Percentiles rank a stretch among this genome's conserved stretches.
Conservation (phyloP, 345 rosid species). For the Populus davidiana region DNA sequence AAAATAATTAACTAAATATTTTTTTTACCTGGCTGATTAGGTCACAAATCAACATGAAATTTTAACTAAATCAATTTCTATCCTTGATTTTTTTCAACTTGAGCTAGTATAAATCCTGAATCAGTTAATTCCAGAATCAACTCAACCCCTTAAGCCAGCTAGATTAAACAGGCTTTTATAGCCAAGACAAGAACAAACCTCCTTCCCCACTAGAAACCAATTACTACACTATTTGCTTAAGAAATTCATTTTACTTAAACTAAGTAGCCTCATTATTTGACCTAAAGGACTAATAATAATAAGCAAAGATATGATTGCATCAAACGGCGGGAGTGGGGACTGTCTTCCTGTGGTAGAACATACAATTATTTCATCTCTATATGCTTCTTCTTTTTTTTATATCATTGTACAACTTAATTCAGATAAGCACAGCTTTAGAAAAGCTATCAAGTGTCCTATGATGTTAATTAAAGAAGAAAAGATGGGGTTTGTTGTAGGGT, state of each 20-base stretch:
- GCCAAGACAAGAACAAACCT: background rate
- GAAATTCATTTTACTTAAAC: constrained; percentile 2
- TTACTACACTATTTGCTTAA: constrained; percentile 15
- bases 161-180: no score
- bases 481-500: background rate
- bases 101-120: rapidly evolving
- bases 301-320: constrained; percentile 36
- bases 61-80: no score
- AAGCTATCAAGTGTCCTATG: constrained; percentile 20
- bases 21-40: no score
- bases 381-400: background rate
- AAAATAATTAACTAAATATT: background rate
- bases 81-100: no score
- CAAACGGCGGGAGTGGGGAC: constrained; percentile 62
- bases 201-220: constrained; percentile 43
- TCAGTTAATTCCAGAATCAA: rapidly evolving
- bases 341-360: constrained; percentile 36
- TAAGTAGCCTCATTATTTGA: constrained; percentile 36
- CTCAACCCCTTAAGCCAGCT: no score
- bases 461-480: background rate
- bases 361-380: constrained; percentile 17
- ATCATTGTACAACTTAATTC: constrained; percentile 1
- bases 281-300: constrained; percentile 18
- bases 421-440: constrained; percentile 23
- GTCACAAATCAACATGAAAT: rapidly evolving